These are phyloP conservation scores for Fusarium mundagurra DNA, from an alignment of 2,329 filamentous ascomycete species.

Conservation along the genomic window DNA sequence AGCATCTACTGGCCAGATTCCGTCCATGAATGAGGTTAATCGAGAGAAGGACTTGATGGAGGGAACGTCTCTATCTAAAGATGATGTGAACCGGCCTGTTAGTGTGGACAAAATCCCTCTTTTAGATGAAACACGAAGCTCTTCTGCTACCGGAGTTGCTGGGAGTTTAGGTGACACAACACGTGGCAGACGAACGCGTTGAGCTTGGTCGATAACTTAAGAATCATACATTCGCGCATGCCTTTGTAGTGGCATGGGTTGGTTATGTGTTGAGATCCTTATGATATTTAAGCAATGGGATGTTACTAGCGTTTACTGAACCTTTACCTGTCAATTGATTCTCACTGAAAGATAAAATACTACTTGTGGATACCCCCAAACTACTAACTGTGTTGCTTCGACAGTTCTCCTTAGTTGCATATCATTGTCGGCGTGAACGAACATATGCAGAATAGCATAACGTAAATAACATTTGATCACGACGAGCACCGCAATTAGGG, in stretches of 20 bases:
- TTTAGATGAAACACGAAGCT: constrained; percentile 56
- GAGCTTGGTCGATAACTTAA: constrained; percentile 1
- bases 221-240: neutral
- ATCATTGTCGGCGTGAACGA: neutral
- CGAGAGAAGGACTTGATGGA: constrained; percentile 30
- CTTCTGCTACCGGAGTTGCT: constrained; percentile 55
- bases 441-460: neutral
- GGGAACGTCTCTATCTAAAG: constrained; percentile 24
- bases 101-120: constrained; percentile 67
- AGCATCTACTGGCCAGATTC: constrained; percentile 24
- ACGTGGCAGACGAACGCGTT: constrained; percentile 57
- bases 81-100: constrained; percentile 35
- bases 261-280: neutral
- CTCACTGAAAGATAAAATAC: neutral
- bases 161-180: constrained; percentile 56
- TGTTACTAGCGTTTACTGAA: neutral
- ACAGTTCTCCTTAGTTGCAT: neutral
- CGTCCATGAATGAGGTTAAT: constrained; percentile 27
- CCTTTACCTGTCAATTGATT: neutral
- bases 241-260: neutral
- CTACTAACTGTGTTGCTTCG: neutral
- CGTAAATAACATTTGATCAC: neutral
- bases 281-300: neutral
- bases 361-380: neutral
- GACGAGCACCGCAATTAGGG: neutral